phyloP scores from a whole-genome alignment of 495 filamentous ascomycete genomes.

The Thermothielavioides terrestris region DNA sequence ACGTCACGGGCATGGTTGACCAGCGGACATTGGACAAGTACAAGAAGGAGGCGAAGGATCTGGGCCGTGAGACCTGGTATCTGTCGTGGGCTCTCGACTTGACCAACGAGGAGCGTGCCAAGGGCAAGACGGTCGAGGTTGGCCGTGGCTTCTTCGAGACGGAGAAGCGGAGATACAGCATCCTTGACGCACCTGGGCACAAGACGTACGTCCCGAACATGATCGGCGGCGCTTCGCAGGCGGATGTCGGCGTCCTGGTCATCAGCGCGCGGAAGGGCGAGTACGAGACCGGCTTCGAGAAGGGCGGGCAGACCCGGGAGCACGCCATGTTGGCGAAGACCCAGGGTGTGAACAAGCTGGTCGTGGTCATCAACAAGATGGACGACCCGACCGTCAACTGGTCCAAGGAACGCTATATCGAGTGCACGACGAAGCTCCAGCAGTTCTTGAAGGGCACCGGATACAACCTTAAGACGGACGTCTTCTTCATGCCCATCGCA shows the following conservation, averaged over 20 bases:
- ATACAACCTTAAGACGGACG: constrained; percentile 84
- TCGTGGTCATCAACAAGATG: constrained; percentile 98
- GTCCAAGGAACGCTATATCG: constrained; percentile 83
- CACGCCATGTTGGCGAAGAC: constrained; percentile 96
- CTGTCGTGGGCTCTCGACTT: constrained; percentile 95
- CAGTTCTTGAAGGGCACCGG: constrained; percentile 84
- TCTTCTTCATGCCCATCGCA: constrained; percentile 93
- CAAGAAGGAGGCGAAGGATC: constrained; percentile 90
- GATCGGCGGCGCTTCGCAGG: constrained; percentile 92
- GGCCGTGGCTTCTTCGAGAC: constrained; percentile 95
- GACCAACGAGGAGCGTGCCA: constrained; percentile 89
- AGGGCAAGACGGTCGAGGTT: constrained; percentile 98
- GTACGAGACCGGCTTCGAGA: constrained; percentile 99
- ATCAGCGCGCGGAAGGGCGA: constrained; percentile 97
- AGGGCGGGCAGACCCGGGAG: constrained; percentile 94
- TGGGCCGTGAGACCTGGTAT: constrained; percentile 96
- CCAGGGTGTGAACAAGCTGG: constrained; percentile 90
- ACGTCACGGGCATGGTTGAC: constrained; percentile 95
- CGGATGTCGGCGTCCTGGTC: constrained; percentile 90
- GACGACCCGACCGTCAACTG: constrained; percentile 94
- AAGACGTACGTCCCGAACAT: constrained; percentile 94
- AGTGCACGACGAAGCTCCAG: constrained; percentile 82
- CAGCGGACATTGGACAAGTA: constrained; percentile 97
- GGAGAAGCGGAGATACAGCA: constrained; percentile 77
- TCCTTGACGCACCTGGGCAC: constrained; percentile 93